These are phyloP conservation scores for Rhodamnia argentea DNA, from an alignment of 345 rosid genomes.

Conservation along the genomic window DNA sequence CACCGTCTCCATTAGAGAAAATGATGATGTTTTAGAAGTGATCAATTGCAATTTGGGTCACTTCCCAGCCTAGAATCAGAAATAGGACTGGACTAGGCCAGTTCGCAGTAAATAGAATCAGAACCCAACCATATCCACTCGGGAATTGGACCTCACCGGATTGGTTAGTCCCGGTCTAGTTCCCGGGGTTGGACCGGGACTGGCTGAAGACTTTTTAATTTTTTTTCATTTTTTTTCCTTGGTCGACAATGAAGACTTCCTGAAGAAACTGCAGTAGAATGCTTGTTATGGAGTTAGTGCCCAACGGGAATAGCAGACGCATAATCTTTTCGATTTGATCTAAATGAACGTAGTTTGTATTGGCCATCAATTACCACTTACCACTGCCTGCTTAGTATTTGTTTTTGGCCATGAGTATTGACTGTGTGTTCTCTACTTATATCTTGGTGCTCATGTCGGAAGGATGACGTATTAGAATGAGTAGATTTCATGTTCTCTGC, in stretches of 20 bases:
- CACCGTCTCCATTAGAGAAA: not conserved
- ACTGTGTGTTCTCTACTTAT: not conserved
- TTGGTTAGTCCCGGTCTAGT: not conserved
- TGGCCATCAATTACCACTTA: not conserved
- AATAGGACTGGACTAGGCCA: not conserved
- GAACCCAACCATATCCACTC: not conserved
- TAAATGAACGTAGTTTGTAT: not conserved
- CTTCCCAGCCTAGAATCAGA: not conserved
- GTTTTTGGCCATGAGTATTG: not conserved
- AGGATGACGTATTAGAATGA: not conserved
- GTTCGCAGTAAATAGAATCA: not conserved
- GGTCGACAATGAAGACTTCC: not conserved
- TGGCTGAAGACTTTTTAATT: not conserved
- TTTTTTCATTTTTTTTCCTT: not conserved
- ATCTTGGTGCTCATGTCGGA: not conserved
- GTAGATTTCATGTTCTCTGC: not conserved
- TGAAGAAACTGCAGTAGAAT: not conserved
- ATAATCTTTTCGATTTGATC: not conserved
- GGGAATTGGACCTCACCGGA: rapidly evolving
- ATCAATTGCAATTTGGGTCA: not conserved
- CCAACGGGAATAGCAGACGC: not conserved
- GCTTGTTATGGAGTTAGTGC: not conserved
- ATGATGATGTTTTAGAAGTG: not conserved
- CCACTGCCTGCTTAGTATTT: not conserved
- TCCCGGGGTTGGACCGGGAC: not conserved